Conservation (phyloP, 1,284 basidiomycete genomes). For the Irpex sp. region DNA sequence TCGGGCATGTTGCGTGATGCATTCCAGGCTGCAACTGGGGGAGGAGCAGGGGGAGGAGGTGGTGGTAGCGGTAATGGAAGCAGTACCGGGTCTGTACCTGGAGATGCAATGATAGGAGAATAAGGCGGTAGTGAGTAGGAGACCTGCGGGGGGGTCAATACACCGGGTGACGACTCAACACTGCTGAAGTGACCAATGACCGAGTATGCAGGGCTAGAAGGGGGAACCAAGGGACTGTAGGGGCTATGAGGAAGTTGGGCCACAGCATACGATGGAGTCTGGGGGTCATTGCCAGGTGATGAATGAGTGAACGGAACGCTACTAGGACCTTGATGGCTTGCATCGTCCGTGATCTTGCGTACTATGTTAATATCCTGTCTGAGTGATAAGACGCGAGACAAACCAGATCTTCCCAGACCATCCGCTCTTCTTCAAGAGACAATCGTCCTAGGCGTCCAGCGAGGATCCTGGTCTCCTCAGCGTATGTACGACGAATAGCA, state of each 20-base stretch:
- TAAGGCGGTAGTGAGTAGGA: not conserved
- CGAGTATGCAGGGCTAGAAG: not conserved
- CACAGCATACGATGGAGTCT: not conserved
- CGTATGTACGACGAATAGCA: not conserved
- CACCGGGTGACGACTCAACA: not conserved
- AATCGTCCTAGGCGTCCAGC: not conserved
- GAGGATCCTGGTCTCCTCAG: not conserved
- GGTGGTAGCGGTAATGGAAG: not conserved
- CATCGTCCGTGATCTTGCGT: not conserved
- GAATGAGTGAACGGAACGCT: not conserved
- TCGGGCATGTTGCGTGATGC: not conserved
- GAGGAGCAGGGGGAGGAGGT: not conserved
- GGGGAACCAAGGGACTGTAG: not conserved
- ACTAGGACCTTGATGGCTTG: not conserved
- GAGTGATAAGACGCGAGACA: not conserved
- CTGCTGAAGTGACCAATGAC: not conserved
- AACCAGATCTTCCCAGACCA: constrained; percentile 1
- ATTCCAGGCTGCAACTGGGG: not conserved
- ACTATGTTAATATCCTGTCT: not conserved
- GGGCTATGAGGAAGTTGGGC: not conserved
- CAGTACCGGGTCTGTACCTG: not conserved
- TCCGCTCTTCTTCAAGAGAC: not conserved
- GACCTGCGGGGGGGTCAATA: not conserved
- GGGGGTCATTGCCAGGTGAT: not conserved
- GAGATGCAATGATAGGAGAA: not conserved